phyloP scores from a whole-genome alignment of 805 yeast genomes.

The Candida ortonii region DNA sequence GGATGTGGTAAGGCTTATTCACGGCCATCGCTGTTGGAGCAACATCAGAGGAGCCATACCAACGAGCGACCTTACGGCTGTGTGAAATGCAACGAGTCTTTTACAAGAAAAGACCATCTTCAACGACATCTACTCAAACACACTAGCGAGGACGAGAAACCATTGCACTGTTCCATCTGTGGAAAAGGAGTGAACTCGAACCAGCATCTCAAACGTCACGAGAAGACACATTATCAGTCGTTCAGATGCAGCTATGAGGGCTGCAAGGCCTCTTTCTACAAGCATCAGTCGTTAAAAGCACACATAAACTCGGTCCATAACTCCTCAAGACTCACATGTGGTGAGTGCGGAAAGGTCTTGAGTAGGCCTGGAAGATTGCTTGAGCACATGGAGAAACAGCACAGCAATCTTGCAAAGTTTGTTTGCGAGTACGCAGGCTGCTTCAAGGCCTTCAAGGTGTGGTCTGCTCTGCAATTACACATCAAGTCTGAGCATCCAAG shows the following conservation, averaged over 20 bases:
- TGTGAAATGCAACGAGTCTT: constrained; percentile 59
- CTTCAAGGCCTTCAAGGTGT: constrained; percentile 55
- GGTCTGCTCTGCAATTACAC: constrained; percentile 74
- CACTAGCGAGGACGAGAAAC: constrained; percentile 49
- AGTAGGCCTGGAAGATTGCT: constrained; percentile 62
- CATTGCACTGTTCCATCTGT: constrained; percentile 70
- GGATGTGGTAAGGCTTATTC: constrained; percentile 76
- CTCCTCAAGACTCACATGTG: constrained; percentile 49
- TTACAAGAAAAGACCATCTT: constrained; percentile 75
- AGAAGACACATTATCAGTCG: constrained; percentile 70
- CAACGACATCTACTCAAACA: constrained; percentile 75
- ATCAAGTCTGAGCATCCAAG: constrained; percentile 71
- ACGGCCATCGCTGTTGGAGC: constrained; percentile 78
- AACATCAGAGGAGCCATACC: constrained; percentile 77
- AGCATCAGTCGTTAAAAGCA: constrained; percentile 70
- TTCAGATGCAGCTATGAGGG: constrained; percentile 57
- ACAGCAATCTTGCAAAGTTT: constrained; percentile 47
- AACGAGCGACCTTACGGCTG: constrained; percentile 77
- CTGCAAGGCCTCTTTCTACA: constrained; percentile 68
- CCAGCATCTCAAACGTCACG: constrained; percentile 84
- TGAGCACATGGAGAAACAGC: constrained; percentile 65
- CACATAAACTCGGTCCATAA: constrained; percentile 68
- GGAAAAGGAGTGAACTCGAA: constrained; percentile 75
- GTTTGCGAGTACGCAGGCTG: constrained; percentile 67
- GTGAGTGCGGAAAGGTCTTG: constrained; percentile 62